phyloP scores from a whole-genome alignment of 2,329 filamentous ascomycete genomes.

The Knufia fluminis region DNA sequence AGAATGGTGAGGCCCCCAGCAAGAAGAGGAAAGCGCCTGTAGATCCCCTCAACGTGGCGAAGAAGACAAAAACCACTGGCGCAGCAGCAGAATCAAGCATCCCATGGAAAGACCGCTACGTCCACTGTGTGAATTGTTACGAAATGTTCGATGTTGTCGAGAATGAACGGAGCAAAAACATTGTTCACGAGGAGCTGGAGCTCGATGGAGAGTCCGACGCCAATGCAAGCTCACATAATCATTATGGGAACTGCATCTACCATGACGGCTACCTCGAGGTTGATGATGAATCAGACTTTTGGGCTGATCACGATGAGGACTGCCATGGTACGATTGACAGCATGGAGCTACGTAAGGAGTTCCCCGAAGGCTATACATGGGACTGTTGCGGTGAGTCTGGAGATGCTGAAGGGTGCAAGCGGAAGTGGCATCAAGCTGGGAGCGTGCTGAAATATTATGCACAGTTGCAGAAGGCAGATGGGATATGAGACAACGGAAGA shows the following conservation, averaged over 20 bases:
- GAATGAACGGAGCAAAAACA: conserved; percentile 8
- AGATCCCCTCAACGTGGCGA: not conserved
- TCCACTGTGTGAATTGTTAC: conserved; percentile 21
- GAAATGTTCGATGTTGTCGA: conserved; percentile 22
- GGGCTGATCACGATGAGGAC: conserved; percentile 13
- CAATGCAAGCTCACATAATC: not conserved
- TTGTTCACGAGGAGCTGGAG: not conserved
- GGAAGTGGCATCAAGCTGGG: not conserved
- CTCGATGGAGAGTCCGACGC: not conserved
- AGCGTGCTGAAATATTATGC: not conserved
- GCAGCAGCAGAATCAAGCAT: not conserved
- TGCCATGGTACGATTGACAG: conserved; percentile 12
- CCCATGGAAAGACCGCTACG: conserved; percentile 6
- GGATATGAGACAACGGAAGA: too few relatives aligned
- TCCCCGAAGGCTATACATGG: conserved; percentile 10
- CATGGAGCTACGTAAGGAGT: not conserved
- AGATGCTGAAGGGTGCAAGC: conserved; percentile 1
- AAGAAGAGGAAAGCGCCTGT: not conserved
- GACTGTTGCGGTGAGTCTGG: conserved; percentile 11
- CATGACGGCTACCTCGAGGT: conserved; percentile 17
- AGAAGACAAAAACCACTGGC: not conserved
- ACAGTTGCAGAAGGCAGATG: not conserved
- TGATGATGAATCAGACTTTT: conserved; percentile 5
- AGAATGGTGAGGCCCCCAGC: not conserved
- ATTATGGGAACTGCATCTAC: conserved; percentile 15